These are phyloP conservation scores for Collybia mongolica DNA, from an alignment of 768 basidiomycete species.

Conservation along the genomic window DNA sequence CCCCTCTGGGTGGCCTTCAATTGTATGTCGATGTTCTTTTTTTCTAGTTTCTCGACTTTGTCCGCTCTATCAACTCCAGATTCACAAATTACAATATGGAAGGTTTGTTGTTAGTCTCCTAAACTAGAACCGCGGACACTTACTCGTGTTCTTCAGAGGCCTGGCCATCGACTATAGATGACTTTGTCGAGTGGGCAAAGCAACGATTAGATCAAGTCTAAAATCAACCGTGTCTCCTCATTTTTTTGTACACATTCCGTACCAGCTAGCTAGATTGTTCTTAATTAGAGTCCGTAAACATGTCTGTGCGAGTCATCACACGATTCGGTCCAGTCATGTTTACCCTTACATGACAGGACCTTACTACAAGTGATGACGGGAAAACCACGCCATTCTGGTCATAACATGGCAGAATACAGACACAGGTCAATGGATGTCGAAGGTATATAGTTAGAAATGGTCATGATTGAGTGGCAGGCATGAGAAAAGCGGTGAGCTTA, in stretches of 20 bases:
- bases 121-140: slow-evolving; percentile 2
- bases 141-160: slow-evolving; percentile 47
- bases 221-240: background rate
- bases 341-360: too few species aligned
- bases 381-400: too few species aligned
- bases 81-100: slow-evolving; percentile 77
- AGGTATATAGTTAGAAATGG: too few species aligned
- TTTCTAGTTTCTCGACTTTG: slow-evolving; percentile 73
- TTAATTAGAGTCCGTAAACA: too few species aligned
- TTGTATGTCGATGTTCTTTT: slow-evolving; percentile 1
- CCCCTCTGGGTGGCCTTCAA: background rate
- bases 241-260: too few species aligned
- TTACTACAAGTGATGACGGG: too few species aligned
- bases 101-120: slow-evolving; percentile 40
- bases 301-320: too few species aligned
- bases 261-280: too few species aligned
- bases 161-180: slow-evolving; percentile 87
- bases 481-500: background rate
- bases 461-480: background rate
- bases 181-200: slow-evolving; percentile 73
- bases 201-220: slow-evolving; percentile 24
- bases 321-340: too few species aligned
- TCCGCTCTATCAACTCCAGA: slow-evolving; percentile 68
- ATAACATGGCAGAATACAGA: too few species aligned
- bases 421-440: too few species aligned